Evolutionary conservation across 2,329 filamentous ascomycete genomes (phyloP).

Genomic region (Talaromyces sp.): DNA sequence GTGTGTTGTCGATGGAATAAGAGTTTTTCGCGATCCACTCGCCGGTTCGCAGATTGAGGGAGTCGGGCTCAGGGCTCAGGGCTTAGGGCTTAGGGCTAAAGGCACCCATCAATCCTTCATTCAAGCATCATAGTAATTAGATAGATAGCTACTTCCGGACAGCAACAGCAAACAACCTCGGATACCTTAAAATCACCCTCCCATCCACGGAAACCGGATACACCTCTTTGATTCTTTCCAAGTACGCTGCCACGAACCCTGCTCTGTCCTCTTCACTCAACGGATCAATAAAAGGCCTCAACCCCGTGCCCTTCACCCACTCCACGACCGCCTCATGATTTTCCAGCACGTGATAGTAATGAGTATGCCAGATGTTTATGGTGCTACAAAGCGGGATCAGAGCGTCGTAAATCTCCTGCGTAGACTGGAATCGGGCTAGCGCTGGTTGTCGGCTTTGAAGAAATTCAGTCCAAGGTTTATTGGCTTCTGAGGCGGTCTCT

Average conservation of each 20-base stretch:
- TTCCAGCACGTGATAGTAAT: slow-evolving; percentile 52
- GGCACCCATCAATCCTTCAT: neutral
- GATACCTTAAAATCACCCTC: slow-evolving; percentile 49
- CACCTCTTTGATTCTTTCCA: slow-evolving; percentile 39
- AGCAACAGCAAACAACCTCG: slow-evolving; percentile 25
- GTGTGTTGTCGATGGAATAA: neutral
- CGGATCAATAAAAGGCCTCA: slow-evolving; percentile 53
- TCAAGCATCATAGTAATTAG: no score
- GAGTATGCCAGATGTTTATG: slow-evolving; percentile 54
- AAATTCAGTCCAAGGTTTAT: slow-evolving; percentile 39
- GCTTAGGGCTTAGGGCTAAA: slow-evolving; percentile 2
- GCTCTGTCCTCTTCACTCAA: slow-evolving; percentile 42
- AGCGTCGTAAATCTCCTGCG: slow-evolving; percentile 48
- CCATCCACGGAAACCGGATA: slow-evolving; percentile 51
- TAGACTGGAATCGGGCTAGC: slow-evolving; percentile 50
- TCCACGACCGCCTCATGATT: slow-evolving; percentile 53
- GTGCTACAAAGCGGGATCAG: slow-evolving; percentile 42
- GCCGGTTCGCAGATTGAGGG: neutral
- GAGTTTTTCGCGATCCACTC: neutral
- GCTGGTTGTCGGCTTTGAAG: slow-evolving; percentile 32
- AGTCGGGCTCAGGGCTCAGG: slow-evolving; percentile 1
- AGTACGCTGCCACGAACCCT: slow-evolving; percentile 48
- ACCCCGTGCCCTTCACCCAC: slow-evolving; percentile 57
- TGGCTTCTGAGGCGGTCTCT: slow-evolving; percentile 33
- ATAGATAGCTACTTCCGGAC: slow-evolving; percentile 20